These are phyloP conservation scores for Eucalyptus pauciflora DNA, from an alignment of 345 rosid species.

Conservation along the genomic window DNA sequence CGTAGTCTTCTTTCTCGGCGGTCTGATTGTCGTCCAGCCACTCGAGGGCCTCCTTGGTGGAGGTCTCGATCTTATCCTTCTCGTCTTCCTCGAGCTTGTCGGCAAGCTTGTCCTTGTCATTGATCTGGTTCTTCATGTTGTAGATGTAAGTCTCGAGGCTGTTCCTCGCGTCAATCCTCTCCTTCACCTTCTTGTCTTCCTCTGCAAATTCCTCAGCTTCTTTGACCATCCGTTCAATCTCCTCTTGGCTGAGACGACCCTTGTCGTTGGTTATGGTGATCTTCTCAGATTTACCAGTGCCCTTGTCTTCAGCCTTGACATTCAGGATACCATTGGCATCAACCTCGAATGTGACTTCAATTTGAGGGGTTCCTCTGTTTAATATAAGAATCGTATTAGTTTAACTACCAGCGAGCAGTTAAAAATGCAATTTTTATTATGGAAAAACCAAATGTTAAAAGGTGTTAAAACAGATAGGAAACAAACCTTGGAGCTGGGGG, in stretches of 20 bases:
- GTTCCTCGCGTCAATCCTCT: conserved; percentile 87
- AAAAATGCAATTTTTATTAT: not conserved
- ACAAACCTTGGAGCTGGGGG: conserved; percentile 88
- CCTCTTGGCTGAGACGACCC: conserved; percentile 95
- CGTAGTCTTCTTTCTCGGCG: conserved; percentile 82
- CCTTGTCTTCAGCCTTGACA: conserved; percentile 94
- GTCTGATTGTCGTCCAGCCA: conserved; percentile 91
- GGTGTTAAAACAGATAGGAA: not conserved
- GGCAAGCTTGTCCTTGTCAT: conserved; percentile 89
- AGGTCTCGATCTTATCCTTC: conserved; percentile 80
- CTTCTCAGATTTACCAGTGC: conserved; percentile 75
- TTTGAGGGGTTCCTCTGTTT: conserved; percentile 91
- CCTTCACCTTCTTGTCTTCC: conserved; percentile 94
- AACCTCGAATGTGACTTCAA: conserved; percentile 92
- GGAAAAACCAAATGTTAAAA: not conserved
- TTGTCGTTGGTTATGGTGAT: conserved; percentile 94
- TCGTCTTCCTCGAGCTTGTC: conserved; percentile 87
- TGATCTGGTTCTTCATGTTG: conserved; percentile 96
- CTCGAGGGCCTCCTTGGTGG: conserved; percentile 88
- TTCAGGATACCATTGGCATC: conserved; percentile 93
- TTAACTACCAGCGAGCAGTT: not conserved
- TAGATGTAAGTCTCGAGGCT: conserved; percentile 75
- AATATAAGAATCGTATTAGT: not conserved
- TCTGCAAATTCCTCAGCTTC: conserved; percentile 97
- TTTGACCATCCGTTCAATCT: conserved; percentile 83